A percentile compares a stretch with the other conserved stretches of the same genome.
phyloP scores from a whole-genome alignment of 2,329 filamentous ascomycete species.

The Boeremia exigua region DNA sequence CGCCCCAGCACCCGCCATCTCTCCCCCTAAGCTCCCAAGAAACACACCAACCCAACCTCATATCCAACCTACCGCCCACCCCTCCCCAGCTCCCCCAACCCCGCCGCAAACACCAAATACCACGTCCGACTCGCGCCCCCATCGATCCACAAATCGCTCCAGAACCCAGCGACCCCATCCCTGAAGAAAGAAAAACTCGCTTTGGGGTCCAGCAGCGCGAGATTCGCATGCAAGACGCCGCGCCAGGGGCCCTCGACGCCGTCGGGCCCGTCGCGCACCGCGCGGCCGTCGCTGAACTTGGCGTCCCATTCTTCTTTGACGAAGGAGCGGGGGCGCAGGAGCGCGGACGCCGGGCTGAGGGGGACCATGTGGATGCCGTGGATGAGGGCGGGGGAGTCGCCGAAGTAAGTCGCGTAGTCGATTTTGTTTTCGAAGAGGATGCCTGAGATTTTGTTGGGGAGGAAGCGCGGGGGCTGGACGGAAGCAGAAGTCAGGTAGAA shows the following conservation, averaged over 20 bases:
- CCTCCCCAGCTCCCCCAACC: constrained; percentile 29
- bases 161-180: constrained; percentile 61
- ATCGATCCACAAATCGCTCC: constrained; percentile 71
- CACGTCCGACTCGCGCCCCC: constrained; percentile 67
- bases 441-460: constrained; percentile 74
- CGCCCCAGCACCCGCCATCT: too few species aligned
- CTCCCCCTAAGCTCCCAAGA: too few species aligned
- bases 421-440: constrained; percentile 93
- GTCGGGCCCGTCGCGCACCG: constrained; percentile 38
- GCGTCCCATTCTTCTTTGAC: constrained; percentile 71
- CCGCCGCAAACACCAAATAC: constrained; percentile 44
- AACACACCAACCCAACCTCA: neutral
- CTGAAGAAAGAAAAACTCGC: constrained; percentile 78
- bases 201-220: constrained; percentile 75
- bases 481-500: constrained; percentile 77
- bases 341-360: constrained; percentile 69
- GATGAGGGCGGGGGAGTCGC: constrained; percentile 67
- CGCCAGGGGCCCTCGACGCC: constrained; percentile 73
- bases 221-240: constrained; percentile 82
- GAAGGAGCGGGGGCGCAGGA: constrained; percentile 71
- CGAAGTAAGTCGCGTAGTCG: constrained; percentile 88
- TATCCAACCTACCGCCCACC: neutral
- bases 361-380: constrained; percentile 85
- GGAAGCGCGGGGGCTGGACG: constrained; percentile 76
- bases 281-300: constrained; percentile 74